Percentiles rank a stretch among this genome's conserved stretches.
Evolutionary conservation across 225 moss, liverwort and hornwort genomes (phyloP).

Genomic region (Ulota crispa): DNA sequence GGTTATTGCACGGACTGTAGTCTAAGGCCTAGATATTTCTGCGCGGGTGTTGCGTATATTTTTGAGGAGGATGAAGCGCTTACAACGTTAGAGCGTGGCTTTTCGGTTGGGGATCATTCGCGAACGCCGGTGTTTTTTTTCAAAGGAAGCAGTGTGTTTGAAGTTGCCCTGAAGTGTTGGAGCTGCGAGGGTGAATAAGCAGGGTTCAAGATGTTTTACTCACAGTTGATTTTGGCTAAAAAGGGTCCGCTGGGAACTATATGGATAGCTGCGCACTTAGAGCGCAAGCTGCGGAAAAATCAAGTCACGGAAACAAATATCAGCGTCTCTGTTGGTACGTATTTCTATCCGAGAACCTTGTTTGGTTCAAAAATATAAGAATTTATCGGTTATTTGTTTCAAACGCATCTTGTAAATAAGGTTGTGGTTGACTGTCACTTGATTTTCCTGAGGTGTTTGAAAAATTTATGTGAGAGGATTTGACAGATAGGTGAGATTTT

Average conservation of each 20-base stretch:
- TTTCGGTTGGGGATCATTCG: conserved; percentile 16
- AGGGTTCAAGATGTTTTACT: conserved; percentile 85
- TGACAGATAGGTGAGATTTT: not conserved
- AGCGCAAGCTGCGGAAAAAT: conserved; percentile 99
- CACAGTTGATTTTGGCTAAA: conserved; percentile 98
- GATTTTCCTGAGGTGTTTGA: not conserved
- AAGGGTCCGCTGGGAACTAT: conserved; percentile 99
- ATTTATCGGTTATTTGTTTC: not conserved
- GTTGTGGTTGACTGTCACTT: not conserved
- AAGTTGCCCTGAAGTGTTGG: not conserved
- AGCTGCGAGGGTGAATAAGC: conserved; percentile 18
- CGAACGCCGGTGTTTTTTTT: not conserved
- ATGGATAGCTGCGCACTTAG: conserved; percentile 99
- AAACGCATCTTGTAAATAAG: not conserved
- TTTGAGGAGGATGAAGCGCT: not conserved
- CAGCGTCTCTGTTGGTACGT: conserved; percentile 95
- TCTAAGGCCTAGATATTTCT: not conserved
- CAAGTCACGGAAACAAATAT: conserved; percentile 99
- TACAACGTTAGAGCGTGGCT: conserved; percentile 11
- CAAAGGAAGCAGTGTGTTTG: conserved; percentile 16
- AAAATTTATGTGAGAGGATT: not conserved
- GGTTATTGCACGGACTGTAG: conserved; percentile 11
- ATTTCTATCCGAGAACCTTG: conserved; percentile 10
- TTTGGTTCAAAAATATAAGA: not conserved
- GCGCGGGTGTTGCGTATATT: not conserved